Evolutionary conservation across 2,329 filamentous ascomycete species (phyloP).

Genomic region (Xylariaceae sp.): DNA sequence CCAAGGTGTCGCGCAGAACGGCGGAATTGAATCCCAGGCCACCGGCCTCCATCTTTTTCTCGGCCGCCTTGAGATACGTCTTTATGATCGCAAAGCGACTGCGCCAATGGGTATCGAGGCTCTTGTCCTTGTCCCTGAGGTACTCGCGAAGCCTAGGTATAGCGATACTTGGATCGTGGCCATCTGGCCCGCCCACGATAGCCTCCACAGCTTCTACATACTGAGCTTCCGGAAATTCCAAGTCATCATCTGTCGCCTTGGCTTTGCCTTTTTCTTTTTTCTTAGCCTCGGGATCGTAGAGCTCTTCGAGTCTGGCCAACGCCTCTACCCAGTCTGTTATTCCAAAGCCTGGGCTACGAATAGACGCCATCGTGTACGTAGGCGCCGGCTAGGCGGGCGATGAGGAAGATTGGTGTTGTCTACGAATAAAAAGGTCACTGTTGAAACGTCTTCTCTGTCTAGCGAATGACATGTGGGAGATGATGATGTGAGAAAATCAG

Average conservation of each 20-base stretch:
- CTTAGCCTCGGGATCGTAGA: constrained; percentile 3
- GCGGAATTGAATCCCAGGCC: constrained; percentile 22
- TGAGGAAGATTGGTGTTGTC: background rate
- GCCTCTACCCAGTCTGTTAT: background rate
- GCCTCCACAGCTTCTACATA: background rate
- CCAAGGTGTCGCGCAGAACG: constrained; percentile 18
- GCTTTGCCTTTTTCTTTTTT: too few relatives aligned
- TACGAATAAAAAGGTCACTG: background rate
- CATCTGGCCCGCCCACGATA: constrained; percentile 20
- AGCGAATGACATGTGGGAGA: constrained; percentile 4
- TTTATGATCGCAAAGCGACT: constrained; percentile 27
- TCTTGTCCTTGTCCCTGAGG: constrained; percentile 44
- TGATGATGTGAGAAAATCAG: constrained; percentile 7
- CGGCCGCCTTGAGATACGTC: constrained; percentile 35
- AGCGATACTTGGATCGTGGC: constrained; percentile 34
- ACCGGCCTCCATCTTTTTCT: constrained; percentile 24
- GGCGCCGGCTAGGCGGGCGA: background rate
- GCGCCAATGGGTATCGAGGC: constrained; percentile 34
- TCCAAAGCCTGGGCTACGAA: background rate
- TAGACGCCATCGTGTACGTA: constrained; percentile 11
- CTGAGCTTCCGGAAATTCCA: background rate
- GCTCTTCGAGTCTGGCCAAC: constrained; percentile 3
- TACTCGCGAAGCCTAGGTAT: constrained; percentile 39
- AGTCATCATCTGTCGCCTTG: background rate
- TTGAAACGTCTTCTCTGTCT: constrained; percentile 4